Percentiles rank a stretch among this genome's conserved stretches.
These are phyloP conservation scores for Nitzschia palea DNA, from an alignment of 108 stramenopile species.

Conservation along the genomic window DNA sequence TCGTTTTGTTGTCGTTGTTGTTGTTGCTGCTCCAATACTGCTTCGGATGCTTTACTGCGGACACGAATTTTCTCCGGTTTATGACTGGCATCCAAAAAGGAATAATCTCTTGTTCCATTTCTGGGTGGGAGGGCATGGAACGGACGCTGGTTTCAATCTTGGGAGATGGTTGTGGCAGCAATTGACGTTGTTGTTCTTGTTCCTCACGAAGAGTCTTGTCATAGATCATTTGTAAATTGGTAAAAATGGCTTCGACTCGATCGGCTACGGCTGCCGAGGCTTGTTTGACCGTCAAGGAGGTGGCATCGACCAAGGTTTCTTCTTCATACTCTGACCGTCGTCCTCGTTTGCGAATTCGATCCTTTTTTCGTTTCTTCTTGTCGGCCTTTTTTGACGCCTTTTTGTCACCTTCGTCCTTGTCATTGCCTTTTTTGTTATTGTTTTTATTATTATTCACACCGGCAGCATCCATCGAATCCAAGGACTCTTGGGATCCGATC, in stretches of 20 bases:
- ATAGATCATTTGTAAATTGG: slow-evolving; percentile 1
- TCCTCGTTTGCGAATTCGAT: slow-evolving; percentile 3
- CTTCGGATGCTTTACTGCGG: not conserved
- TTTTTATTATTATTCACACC: not conserved
- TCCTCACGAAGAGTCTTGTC: not conserved
- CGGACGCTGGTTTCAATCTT: too few species aligned
- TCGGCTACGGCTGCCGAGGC: not conserved
- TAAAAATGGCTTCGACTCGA: slow-evolving; percentile 12
- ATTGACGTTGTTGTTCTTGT: too few species aligned
- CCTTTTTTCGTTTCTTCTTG: slow-evolving; percentile 9
- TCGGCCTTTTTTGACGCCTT: not conserved
- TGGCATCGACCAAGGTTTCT: not conserved
- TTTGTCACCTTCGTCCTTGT: not conserved
- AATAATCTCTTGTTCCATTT: too few species aligned
- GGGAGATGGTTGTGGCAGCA: too few species aligned
- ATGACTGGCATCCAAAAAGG: too few species aligned
- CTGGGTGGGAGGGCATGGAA: too few species aligned
- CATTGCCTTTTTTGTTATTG: not conserved
- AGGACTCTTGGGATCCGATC: slow-evolving; percentile 2
- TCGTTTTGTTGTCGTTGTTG: not conserved
- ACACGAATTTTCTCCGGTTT: not conserved
- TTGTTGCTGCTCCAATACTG: not conserved
- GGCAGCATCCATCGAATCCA: slow-evolving; percentile 5
- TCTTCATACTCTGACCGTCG: slow-evolving; percentile 7
- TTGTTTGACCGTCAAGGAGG: not conserved